Evolutionary conservation across 2,329 filamentous ascomycete genomes (phyloP).

Genomic region (Dryadomyces quercus-mongolicae): DNA sequence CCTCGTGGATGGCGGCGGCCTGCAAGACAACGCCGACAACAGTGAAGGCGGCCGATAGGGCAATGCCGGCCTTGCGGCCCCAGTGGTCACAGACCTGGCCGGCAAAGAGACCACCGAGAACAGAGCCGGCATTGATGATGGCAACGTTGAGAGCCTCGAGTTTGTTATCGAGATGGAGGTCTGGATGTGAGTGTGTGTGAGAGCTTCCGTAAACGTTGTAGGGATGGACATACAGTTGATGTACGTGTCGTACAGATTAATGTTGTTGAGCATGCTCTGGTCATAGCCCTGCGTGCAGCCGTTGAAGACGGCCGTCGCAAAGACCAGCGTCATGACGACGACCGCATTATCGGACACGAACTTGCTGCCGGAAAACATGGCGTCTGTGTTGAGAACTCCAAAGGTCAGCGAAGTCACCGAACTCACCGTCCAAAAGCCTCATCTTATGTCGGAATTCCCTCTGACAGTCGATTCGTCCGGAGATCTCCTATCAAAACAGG

Average conservation of each 20-base stretch:
- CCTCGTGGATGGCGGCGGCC: conserved; percentile 2
- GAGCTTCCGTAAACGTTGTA: not conserved
- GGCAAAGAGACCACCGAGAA: conserved; percentile 2
- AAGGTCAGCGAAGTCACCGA: too few species aligned
- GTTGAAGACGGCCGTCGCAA: conserved; percentile 5
- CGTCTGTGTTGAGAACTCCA: too few species aligned
- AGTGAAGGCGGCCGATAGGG: not conserved
- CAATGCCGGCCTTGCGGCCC: conserved; percentile 3
- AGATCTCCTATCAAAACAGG: not conserved
- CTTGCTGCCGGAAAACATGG: not conserved
- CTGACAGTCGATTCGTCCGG: too few species aligned
- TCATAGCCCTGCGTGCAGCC: conserved; percentile 4
- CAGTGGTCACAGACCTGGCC: conserved; percentile 1
- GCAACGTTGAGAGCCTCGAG: conserved; percentile 2
- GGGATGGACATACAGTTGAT: not conserved
- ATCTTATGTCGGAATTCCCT: too few species aligned
- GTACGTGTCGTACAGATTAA: conserved; percentile 1
- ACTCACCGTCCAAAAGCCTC: too few species aligned
- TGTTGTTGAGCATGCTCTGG: conserved; percentile 3
- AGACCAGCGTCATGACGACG: conserved; percentile 2
- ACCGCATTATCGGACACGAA: not conserved
- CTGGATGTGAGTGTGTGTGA: not conserved
- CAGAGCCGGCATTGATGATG: conserved; percentile 4
- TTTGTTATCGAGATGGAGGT: conserved; percentile 1
- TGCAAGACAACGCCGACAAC: conserved; percentile 1